A percentile compares a stretch with the other conserved stretches of the same genome.
Conservation (phyloP, 2,329 filamentous ascomycete species). For the Exophiala oligosperma region DNA sequence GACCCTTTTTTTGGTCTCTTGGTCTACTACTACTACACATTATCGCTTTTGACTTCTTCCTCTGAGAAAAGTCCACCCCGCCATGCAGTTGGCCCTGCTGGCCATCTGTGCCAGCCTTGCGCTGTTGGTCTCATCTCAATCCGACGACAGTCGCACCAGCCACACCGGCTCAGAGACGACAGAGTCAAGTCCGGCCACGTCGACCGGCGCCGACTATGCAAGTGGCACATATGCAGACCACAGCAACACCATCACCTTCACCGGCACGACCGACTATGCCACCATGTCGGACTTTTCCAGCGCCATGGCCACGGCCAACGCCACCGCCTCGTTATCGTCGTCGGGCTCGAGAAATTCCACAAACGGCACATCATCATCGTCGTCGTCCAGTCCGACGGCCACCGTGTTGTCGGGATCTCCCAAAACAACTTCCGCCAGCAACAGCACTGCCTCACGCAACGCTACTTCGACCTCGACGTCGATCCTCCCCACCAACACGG, state of each 20-base stretch:
- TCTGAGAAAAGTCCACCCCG: neutral
- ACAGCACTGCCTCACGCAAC: constrained; percentile 49
- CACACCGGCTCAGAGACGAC: neutral
- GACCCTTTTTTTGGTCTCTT: no score
- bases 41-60: neutral
- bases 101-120: constrained; percentile 6
- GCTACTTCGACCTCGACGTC: constrained; percentile 49
- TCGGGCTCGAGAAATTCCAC: constrained; percentile 26
- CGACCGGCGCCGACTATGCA: constrained; percentile 26
- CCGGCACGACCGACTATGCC: constrained; percentile 29
- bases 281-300: constrained; percentile 26
- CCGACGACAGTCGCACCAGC: neutral
- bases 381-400: constrained; percentile 37
- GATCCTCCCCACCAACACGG: constrained; percentile 64
- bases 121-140: constrained; percentile 10
- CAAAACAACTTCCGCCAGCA: constrained; percentile 45
- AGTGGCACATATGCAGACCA: constrained; percentile 30
- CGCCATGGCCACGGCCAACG: constrained; percentile 21
- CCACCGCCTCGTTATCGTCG: constrained; percentile 22
- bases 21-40: no score
- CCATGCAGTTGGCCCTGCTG: constrained; percentile 1
- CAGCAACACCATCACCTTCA: constrained; percentile 31
- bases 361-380: constrained; percentile 23
- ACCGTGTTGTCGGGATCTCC: constrained; percentile 40
- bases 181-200: constrained; percentile 18